Conservation (phyloP, 1,284 basidiomycete genomes). For the Malassezia equina region DNA sequence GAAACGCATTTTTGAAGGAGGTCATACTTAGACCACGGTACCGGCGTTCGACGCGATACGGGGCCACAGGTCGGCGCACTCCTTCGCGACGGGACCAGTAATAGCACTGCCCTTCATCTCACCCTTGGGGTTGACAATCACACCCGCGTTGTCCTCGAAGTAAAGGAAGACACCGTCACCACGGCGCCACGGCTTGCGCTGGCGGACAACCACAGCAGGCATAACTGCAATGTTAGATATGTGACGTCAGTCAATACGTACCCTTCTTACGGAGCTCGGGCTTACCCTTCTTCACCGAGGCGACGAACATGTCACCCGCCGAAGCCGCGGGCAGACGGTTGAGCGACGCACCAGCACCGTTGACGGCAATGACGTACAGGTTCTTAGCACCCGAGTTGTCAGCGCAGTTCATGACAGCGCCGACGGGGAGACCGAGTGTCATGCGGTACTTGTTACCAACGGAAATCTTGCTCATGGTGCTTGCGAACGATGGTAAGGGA, state of each 20-base stretch:
- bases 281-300: conserved; percentile 99
- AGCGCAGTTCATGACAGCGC: conserved; percentile 97
- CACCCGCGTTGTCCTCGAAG: conserved; percentile 62
- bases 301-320: conserved; percentile 98
- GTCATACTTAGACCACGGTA: conserved; percentile 66
- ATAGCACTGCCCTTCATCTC: conserved; percentile 97
- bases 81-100: conserved; percentile 92
- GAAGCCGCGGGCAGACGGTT: conserved; percentile 96
- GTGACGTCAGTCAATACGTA: conserved; percentile 51
- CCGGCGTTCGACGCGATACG: conserved; percentile 94
- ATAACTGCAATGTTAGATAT: conserved; percentile 58
- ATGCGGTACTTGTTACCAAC: conserved; percentile 94
- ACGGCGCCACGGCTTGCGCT: conserved; percentile 97
- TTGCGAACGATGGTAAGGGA: conserved; percentile 8
- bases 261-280: conserved; percentile 99
- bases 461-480: conserved; percentile 46
- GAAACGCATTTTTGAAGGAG: background rate
- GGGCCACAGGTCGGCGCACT: conserved; percentile 98
- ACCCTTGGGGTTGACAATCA: conserved; percentile 76
- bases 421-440: conserved; percentile 67
- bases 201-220: conserved; percentile 92
- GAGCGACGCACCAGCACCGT: conserved; percentile 85
- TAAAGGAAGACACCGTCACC: conserved; percentile 98
- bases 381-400: conserved; percentile 99
- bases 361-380: conserved; percentile 79